Evolutionary conservation across 2,329 filamentous ascomycete genomes (phyloP).

Genomic region (Pseudocercospora vitis): DNA sequence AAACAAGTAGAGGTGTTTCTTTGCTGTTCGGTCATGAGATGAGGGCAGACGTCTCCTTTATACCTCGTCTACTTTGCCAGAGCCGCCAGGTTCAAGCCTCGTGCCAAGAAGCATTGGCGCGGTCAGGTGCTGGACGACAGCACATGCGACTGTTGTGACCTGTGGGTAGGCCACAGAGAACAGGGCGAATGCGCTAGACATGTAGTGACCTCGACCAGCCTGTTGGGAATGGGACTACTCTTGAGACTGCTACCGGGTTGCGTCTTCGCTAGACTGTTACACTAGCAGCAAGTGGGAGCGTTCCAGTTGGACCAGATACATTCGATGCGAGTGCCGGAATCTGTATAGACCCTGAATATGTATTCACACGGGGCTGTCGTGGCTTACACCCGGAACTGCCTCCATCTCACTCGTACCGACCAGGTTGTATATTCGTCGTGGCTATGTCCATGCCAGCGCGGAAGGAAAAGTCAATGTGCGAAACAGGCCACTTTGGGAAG

Average conservation of each 20-base stretch:
- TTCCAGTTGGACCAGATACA: constrained; percentile 5
- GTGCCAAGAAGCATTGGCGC: constrained; percentile 18
- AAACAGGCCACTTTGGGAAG: constrained; percentile 9
- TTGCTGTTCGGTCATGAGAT: background rate
- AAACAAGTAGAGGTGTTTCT: constrained; percentile 3
- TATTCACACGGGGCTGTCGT: constrained; percentile 4
- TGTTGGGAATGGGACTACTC: constrained; percentile 13
- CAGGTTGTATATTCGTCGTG: constrained; percentile 5
- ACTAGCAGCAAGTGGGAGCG: constrained; percentile 12
- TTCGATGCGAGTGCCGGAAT: constrained; percentile 3
- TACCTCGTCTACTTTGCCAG: constrained; percentile 5
- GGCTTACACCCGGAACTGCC: background rate
- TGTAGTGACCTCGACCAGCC: constrained; percentile 13
- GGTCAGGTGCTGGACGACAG: constrained; percentile 4
- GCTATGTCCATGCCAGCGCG: constrained; percentile 9
- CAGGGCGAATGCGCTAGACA: constrained; percentile 16
- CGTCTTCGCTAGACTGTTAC: constrained; percentile 17
- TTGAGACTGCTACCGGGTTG: constrained; percentile 20
- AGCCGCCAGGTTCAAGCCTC: constrained; percentile 13
- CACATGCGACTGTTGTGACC: constrained; percentile 23
- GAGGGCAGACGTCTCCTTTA: constrained; percentile 2
- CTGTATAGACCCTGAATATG: background rate
- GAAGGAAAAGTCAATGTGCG: constrained; percentile 5
- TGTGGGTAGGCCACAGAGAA: no score
- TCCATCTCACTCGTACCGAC: constrained; percentile 1